Evolutionary conservation across 257 asterid genomes (phyloP), one percentile per base, ranked within the genome.

Genomic region (Fraxinus anomala): DNA sequence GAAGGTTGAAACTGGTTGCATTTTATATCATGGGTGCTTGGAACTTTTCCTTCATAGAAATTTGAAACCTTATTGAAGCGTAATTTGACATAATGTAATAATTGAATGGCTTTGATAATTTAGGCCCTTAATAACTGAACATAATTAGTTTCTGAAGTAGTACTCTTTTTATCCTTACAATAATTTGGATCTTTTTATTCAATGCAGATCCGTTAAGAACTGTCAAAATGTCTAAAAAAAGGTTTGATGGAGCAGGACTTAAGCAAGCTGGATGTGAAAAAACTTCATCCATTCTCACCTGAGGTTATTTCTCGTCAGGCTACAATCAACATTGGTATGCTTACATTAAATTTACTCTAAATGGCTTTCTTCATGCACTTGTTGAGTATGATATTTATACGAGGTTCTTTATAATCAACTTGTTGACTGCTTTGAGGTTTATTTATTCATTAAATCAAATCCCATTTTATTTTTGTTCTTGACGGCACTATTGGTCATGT

Each of bases 301-400:
- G 99, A 94, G 85, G 99, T 94, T 70, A 94, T 94, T 77, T 91
- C 98, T 82, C 97, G 98, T 75, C 99, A 94, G 87, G 99, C 99
- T n/a, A 94, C 98, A 3, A 95, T 95, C 68, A 95, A 95, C 79
- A 92, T 94, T 39, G 96, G 97, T 94, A 73, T 49, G 74, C 74
- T 75, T 61, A 51, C 75, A 54, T 67, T 16, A 24, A 24, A 1
- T 6, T n/a, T 49, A 51, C 14, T 42, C 69, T 44, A 14, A 63
- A 40, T 69, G 76, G 37, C 40, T 63, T 21, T 19, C 31, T 44
- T n/a, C 34, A 21, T 40, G 44, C 77, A 16, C 36, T 33, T 34
- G 68, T 40, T 19, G 30, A 7, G 68, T 61, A n/a, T 66, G n/a
- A 65, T 80, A 5, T 36, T 26, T 56, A 30, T 65, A 39, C 65